phyloP scores from a whole-genome alignment of 2,329 filamentous ascomycete genomes.

The Calcarisporium arbuscula region DNA sequence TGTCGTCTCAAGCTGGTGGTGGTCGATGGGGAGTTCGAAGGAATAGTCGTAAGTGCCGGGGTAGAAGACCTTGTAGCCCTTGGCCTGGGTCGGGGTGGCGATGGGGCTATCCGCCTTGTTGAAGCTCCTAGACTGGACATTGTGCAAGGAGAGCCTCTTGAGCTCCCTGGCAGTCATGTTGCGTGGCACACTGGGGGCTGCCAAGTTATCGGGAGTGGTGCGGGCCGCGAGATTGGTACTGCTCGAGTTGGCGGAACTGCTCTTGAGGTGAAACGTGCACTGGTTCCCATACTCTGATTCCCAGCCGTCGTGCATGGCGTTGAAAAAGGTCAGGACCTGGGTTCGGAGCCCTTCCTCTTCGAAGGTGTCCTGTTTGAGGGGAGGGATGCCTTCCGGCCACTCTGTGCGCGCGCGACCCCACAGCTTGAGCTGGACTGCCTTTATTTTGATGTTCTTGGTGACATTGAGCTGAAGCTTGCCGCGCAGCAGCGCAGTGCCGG shows the following conservation, averaged over 20 bases:
- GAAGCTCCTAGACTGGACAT: conserved; percentile 79
- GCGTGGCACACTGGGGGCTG: conserved; percentile 16
- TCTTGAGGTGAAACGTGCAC: conserved; percentile 48
- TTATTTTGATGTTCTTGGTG: conserved; percentile 87
- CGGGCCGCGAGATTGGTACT: conserved; percentile 23
- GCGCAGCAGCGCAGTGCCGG: conserved; percentile 79
- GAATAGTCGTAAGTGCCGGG: conserved; percentile 63
- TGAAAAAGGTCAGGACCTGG: conserved; percentile 89
- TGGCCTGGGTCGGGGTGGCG: conserved; percentile 51
- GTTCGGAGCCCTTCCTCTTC: conserved; percentile 83
- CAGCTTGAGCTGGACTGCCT: conserved; percentile 82
- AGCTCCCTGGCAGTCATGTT: conserved; percentile 39
- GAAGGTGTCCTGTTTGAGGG: conserved; percentile 73
- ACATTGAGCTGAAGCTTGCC: conserved; percentile 78
- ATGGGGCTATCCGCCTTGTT: conserved; percentile 68
- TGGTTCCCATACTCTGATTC: conserved; percentile 58
- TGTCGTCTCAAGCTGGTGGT: conserved; percentile 81
- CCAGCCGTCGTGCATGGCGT: conserved; percentile 59
- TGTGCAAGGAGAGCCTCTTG: conserved; percentile 69
- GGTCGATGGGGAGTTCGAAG: conserved; percentile 86
- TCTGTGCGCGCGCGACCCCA: conserved; percentile 81
- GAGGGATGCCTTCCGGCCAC: conserved; percentile 95
- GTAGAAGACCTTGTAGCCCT: conserved; percentile 80
- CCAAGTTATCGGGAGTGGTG: conserved; percentile 13
- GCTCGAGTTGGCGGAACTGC: conserved; percentile 26